Evolutionary conservation across 345 rosid genomes (phyloP).

Genomic region (Murraya paniculata): DNA sequence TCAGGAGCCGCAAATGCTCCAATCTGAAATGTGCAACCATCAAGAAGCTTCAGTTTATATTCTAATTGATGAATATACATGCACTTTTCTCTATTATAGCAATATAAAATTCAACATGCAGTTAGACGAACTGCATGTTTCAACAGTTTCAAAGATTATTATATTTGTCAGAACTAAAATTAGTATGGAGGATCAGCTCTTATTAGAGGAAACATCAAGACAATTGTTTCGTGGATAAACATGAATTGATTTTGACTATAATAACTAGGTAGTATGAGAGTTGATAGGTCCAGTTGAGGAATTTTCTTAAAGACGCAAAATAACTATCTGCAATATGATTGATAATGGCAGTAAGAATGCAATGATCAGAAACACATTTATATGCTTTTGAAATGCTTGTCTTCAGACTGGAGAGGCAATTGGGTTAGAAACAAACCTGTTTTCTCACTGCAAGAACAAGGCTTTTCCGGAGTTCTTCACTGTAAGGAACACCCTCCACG

Average conservation of each 20-base stretch:
- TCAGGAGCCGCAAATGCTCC: slow-evolving; percentile 99
- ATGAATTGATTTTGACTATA: background rate
- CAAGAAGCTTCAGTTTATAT: background rate
- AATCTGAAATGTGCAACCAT: slow-evolving; percentile 40
- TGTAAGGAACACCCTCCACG: slow-evolving; percentile 78
- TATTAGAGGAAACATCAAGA: background rate
- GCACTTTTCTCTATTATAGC: background rate
- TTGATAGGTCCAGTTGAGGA: background rate
- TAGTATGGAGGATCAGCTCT: background rate
- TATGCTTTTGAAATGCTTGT: background rate
- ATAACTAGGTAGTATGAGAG: background rate
- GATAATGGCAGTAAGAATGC: background rate
- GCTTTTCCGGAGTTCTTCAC: slow-evolving; percentile 82
- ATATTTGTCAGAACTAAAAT: background rate
- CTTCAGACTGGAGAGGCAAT: background rate
- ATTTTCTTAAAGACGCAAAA: background rate
- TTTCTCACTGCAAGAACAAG: slow-evolving; percentile 68
- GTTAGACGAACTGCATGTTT: too few species aligned
- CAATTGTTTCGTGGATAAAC: background rate
- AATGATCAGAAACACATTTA: background rate
- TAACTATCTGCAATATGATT: background rate
- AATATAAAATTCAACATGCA: background rate
- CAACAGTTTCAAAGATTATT: background rate
- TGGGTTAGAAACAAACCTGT: slow-evolving; percentile 48
- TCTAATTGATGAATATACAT: background rate